Evolutionary conservation across 2,329 filamentous ascomycete genomes (phyloP).

Genomic region (Colletotrichum cuscutae): DNA sequence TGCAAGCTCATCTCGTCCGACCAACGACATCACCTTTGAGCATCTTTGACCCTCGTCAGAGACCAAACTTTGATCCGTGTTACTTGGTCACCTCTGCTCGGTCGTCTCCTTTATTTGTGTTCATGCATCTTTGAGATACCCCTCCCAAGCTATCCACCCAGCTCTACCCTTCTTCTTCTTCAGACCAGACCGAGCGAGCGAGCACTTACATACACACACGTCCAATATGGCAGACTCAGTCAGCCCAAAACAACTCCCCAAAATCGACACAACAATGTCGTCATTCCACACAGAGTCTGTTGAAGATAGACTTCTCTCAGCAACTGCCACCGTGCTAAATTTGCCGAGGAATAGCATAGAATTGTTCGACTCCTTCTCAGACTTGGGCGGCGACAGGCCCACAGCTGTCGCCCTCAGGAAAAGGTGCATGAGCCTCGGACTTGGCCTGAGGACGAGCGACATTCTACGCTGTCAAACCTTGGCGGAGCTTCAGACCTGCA

Average conservation of each 20-base stretch:
- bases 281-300: slow-evolving; percentile 33
- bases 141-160: slow-evolving; percentile 12
- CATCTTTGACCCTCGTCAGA: slow-evolving; percentile 22
- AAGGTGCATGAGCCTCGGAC: slow-evolving; percentile 48
- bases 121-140: slow-evolving; percentile 34
- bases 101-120: slow-evolving; percentile 13
- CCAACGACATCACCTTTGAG: slow-evolving; percentile 11
- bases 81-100: slow-evolving; percentile 19
- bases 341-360: slow-evolving; percentile 45
- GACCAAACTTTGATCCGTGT: slow-evolving; percentile 23
- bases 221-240: slow-evolving; percentile 26
- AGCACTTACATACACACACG: neutral
- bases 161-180: slow-evolving; percentile 12
- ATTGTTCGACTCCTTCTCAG: slow-evolving; percentile 54
- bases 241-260: slow-evolving; percentile 34
- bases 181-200: slow-evolving; percentile 20
- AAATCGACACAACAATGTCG: slow-evolving; percentile 39
- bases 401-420: slow-evolving; percentile 46
- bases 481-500: slow-evolving; percentile 55
- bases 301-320: slow-evolving; percentile 46
- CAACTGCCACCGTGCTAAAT: slow-evolving; percentile 49
- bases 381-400: slow-evolving; percentile 53
- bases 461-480: slow-evolving; percentile 55
- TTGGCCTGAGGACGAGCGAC: slow-evolving; percentile 49
- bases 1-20: slow-evolving; percentile 18